Conservation (phyloP, 371 early-diverging fungal genomes). For the Mortierella sp. region DNA sequence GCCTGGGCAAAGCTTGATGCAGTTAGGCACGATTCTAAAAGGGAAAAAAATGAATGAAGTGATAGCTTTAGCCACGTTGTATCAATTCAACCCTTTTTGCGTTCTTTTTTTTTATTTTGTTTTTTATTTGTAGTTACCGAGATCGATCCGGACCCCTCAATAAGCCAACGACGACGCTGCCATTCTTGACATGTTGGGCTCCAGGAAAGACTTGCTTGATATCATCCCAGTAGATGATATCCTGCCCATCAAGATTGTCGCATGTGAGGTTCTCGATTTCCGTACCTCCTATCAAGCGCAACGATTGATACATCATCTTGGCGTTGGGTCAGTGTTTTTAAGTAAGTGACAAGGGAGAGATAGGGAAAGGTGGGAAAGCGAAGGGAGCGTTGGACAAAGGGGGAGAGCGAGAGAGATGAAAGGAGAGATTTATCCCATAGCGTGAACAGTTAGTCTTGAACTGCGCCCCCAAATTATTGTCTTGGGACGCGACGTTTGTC, state of each 20-base stretch:
- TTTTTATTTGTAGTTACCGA: constrained; percentile 6
- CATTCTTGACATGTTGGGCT: not conserved
- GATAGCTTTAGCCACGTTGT: too few relatives aligned
- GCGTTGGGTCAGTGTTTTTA: too few relatives aligned
- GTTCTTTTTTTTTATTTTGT: not conserved
- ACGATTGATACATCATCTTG: not conserved
- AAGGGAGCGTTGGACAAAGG: too few relatives aligned
- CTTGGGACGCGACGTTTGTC: too few relatives aligned
- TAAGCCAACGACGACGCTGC: not conserved
- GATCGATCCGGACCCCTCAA: constrained; percentile 13
- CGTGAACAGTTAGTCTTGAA: too few relatives aligned
- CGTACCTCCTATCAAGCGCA: not conserved
- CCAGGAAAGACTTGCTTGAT: constrained; percentile 11
- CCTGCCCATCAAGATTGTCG: constrained; percentile 11
- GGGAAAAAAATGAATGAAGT: not conserved
- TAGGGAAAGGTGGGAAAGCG: too few relatives aligned
- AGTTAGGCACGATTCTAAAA: constrained; percentile 14
- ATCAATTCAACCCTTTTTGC: not conserved
- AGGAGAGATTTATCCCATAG: not conserved
- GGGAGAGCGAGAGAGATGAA: constrained; percentile 1
- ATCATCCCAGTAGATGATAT: constrained; percentile 19
- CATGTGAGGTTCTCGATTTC: not conserved
- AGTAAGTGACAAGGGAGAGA: not conserved
- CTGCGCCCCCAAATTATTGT: too few relatives aligned
- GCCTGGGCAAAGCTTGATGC: constrained; percentile 7